A percentile compares a stretch with the other conserved stretches of the same genome.
These are phyloP conservation scores for Blastobotrys persicus DNA, from an alignment of 1,139 yeast species.

Conservation along the genomic window DNA sequence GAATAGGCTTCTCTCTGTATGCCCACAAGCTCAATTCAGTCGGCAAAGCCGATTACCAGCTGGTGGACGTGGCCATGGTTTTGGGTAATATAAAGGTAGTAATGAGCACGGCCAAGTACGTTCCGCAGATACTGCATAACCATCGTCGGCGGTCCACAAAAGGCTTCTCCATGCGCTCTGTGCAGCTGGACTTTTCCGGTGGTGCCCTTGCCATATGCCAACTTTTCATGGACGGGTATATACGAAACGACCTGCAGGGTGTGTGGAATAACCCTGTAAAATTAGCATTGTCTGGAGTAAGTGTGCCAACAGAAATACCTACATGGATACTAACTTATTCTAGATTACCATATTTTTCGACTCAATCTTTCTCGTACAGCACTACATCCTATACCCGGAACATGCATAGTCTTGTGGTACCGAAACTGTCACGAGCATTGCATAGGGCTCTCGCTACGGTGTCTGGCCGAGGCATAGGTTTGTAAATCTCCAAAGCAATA, in stretches of 20 bases:
- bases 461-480: no score
- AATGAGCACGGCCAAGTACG: slow-evolving; percentile 56
- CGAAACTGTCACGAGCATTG: no score
- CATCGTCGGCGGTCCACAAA: slow-evolving; percentile 51
- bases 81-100: slow-evolving; percentile 52
- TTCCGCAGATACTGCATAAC: slow-evolving; percentile 61
- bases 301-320: not conserved
- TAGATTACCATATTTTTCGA: slow-evolving; percentile 4
- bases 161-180: slow-evolving; percentile 55
- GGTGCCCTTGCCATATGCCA: slow-evolving; percentile 52
- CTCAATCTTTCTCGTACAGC: not conserved
- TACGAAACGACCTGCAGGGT: slow-evolving; percentile 33
- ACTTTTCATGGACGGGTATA: slow-evolving; percentile 42
- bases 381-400: not conserved
- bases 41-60: slow-evolving; percentile 29
- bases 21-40: slow-evolving; percentile 22
- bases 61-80: slow-evolving; percentile 42
- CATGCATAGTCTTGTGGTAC: no score
- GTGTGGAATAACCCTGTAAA: slow-evolving; percentile 38
- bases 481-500: no score
- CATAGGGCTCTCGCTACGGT: no score
- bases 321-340: not conserved
- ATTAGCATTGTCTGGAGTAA: slow-evolving; percentile 26
- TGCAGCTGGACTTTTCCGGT: slow-evolving; percentile 51
- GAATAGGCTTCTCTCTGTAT: slow-evolving; percentile 24